Percentiles rank a stretch among this genome's conserved stretches.
Evolutionary conservation across 257 asterid species (phyloP).

Genomic region (Vinca minor): DNA sequence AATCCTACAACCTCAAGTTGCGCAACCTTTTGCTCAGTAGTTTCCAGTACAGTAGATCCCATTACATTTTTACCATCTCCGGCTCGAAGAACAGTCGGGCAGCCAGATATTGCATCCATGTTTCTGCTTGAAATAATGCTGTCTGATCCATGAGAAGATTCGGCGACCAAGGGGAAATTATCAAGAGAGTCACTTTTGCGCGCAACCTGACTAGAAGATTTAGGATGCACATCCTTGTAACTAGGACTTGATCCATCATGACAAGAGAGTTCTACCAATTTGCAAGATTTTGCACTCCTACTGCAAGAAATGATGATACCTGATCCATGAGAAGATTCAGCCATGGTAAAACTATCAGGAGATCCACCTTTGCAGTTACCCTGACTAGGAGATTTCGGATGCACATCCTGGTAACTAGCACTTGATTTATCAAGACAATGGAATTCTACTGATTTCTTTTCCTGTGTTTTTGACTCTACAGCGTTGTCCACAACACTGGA

Average conservation of each 20-base stretch:
- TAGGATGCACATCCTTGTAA: conserved; percentile 13
- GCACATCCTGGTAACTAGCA: too few relatives aligned
- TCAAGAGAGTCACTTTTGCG: conserved; percentile 8
- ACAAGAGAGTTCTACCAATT: conserved; percentile 9
- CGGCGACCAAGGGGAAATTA: conserved; percentile 10
- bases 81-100: not conserved
- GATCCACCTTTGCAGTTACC: too few relatives aligned
- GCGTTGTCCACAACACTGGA: too few relatives aligned
- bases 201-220: conserved; percentile 15
- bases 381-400: too few relatives aligned
- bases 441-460: too few relatives aligned
- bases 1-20: conserved; percentile 10
- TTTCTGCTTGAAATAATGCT: not conserved
- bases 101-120: not conserved
- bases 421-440: too few relatives aligned
- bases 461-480: too few relatives aligned
- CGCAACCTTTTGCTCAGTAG: conserved; percentile 4
- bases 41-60: not conserved
- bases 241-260: conserved; percentile 20
- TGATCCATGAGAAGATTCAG: too few relatives aligned
- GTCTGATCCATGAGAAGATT: conserved; percentile 19
- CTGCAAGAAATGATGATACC: too few relatives aligned
- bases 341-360: too few relatives aligned
- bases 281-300: too few relatives aligned
- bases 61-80: not conserved